Conservation (phyloP, 208 protist species). For the Trichomonas gallinae region DNA sequence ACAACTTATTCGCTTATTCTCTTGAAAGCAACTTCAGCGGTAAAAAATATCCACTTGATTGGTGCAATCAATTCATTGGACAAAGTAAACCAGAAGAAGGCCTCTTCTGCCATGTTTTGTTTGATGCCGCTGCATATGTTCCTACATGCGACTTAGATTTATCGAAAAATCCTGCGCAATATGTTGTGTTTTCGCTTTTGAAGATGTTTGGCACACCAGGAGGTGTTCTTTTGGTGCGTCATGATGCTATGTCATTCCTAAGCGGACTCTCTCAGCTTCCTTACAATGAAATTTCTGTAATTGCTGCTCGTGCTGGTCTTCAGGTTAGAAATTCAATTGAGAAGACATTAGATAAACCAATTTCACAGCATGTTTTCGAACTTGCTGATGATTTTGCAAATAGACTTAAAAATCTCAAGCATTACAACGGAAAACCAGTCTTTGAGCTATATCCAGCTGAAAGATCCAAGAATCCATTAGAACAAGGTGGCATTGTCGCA, state of each 20-base stretch:
- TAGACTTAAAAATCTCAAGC: not conserved
- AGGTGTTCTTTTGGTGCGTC: not conserved
- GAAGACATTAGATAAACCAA: not conserved
- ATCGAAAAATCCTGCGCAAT: not conserved
- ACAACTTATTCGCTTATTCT: not conserved
- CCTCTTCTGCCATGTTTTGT: not conserved
- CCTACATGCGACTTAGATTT: slow-evolving; percentile 1
- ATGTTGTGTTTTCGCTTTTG: not conserved
- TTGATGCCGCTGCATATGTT: slow-evolving; percentile 1
- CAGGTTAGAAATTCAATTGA: not conserved
- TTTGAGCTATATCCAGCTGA: not conserved
- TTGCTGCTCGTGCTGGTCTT: not conserved
- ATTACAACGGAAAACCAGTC: not conserved
- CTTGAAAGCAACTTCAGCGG: slow-evolving; percentile 2
- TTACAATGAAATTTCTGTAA: not conserved
- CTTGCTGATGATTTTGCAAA: not conserved
- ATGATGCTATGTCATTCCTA: not conserved
- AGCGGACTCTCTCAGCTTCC: not conserved
- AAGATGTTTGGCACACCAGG: not conserved
- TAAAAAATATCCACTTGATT: not conserved
- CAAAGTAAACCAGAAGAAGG: not conserved
- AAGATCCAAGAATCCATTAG: not conserved
- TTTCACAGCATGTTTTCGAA: not conserved
- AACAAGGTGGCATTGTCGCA: not conserved
- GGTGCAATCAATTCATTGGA: not conserved